phyloP scores from a whole-genome alignment of 2,329 filamentous ascomycete species.

The Fusarium albosuccineum region DNA sequence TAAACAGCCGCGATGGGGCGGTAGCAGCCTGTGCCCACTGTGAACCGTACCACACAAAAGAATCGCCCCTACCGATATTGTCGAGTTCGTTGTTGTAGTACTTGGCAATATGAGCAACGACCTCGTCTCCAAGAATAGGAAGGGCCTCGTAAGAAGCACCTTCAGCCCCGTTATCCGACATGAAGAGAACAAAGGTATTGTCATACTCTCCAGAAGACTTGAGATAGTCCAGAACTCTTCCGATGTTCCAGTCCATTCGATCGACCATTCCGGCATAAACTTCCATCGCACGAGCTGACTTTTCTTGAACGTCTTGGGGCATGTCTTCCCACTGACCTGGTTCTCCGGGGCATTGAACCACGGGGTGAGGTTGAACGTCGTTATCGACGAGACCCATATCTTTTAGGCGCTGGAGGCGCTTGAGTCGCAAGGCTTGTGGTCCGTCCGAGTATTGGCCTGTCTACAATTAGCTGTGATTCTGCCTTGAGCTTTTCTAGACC shows the following conservation, averaged over 20 bases:
- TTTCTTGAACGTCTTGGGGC: constrained; percentile 10
- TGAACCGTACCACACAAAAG: constrained; percentile 72
- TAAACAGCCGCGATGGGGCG: constrained; percentile 53
- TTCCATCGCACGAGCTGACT: constrained; percentile 51
- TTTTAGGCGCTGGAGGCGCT: constrained; percentile 67
- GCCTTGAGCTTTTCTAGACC: too few species aligned
- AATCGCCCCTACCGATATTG: constrained; percentile 68
- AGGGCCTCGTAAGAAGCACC: constrained; percentile 70
- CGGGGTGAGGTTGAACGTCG: constrained; percentile 64
- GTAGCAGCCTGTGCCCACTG: constrained; percentile 63
- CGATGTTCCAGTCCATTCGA: constrained; percentile 65
- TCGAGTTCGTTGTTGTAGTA: constrained; percentile 65
- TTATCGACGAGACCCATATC: constrained; percentile 67
- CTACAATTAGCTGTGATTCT: constrained; percentile 40
- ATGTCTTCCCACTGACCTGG: constrained; percentile 50
- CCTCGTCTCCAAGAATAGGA: constrained; percentile 66
- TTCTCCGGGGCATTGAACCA: constrained; percentile 59
- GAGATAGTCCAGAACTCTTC: constrained; percentile 62
- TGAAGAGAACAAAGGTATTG: constrained; percentile 16
- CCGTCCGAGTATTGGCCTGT: constrained; percentile 66
- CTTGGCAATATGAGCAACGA: constrained; percentile 67
- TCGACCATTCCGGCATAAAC: constrained; percentile 70
- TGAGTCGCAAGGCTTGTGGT: constrained; percentile 66
- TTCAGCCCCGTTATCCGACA: constrained; percentile 70
- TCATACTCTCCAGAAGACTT: constrained; percentile 1